A percentile compares a stretch with the other conserved stretches of the same genome.
phyloP scores from a whole-genome alignment of 2,329 filamentous ascomycete genomes.

The Xylariaceae sp. region DNA sequence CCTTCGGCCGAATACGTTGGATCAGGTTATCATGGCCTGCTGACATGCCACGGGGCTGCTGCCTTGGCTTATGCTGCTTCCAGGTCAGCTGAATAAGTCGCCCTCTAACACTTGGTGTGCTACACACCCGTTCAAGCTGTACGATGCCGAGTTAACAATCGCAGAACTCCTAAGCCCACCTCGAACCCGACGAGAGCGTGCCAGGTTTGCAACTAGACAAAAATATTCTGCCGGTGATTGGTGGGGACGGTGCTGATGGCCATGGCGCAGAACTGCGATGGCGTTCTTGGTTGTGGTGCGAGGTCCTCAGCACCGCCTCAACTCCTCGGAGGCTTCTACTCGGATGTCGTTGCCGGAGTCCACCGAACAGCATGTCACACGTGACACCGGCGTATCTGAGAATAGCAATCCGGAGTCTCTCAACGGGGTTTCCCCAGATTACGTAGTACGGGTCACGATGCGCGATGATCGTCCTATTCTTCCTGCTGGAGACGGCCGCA shows the following conservation, averaged over 20 bases:
- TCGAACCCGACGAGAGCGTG: not conserved
- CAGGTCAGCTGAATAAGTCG: not conserved
- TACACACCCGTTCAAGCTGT: slow-evolving; percentile 7
- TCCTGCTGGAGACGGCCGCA: not conserved
- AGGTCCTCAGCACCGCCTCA: not conserved
- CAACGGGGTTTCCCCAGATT: slow-evolving; percentile 9
- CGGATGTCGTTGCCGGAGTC: not conserved
- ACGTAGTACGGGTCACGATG: not conserved
- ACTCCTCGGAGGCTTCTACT: not conserved
- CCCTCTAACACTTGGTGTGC: not conserved
- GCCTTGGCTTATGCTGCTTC: not conserved
- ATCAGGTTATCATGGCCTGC: not conserved
- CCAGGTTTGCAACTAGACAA: not conserved
- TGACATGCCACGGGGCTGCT: not conserved
- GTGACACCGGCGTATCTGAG: not conserved
- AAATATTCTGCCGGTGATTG: not conserved
- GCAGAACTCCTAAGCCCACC: no score
- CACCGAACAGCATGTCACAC: not conserved
- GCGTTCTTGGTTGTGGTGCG: not conserved
- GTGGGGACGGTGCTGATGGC: not conserved
- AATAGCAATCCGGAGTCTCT: not conserved
- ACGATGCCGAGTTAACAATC: no score
- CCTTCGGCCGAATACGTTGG: no score
- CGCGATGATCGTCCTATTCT: not conserved
- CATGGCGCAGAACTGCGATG: not conserved